Conservation (phyloP, 2,329 filamentous ascomycete genomes). For the Fusarium continuum region DNA sequence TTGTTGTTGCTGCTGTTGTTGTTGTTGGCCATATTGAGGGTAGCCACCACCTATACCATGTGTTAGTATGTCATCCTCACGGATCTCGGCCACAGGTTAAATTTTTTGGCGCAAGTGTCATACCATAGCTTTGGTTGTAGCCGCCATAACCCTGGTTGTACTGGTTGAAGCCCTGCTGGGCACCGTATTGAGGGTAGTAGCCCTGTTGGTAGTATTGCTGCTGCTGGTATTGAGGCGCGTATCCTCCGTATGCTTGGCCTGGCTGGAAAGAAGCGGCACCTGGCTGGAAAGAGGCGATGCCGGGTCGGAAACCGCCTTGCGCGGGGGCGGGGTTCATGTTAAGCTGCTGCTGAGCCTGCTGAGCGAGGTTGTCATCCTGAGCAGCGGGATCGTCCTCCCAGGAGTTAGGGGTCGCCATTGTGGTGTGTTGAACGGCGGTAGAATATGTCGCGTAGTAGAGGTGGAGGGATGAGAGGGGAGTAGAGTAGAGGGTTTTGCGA, state of each 20-base stretch:
- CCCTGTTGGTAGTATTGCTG: constrained; percentile 61
- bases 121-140: constrained; percentile 58
- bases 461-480: constrained; percentile 1
- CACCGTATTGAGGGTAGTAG: constrained; percentile 68
- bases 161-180: constrained; percentile 58
- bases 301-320: constrained; percentile 59
- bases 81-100: not conserved
- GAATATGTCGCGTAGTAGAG: constrained; percentile 16
- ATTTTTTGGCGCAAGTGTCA: constrained; percentile 27
- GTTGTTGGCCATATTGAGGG: constrained; percentile 60
- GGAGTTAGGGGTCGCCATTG: constrained; percentile 90
- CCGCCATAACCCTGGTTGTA: constrained; percentile 64
- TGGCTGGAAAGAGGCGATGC: constrained; percentile 75
- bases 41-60: constrained; percentile 59
- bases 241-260: constrained; percentile 73
- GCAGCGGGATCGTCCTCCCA: constrained; percentile 90
- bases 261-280: constrained; percentile 76
- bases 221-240: constrained; percentile 62
- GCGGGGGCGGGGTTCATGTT: constrained; percentile 69
- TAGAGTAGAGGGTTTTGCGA: constrained; percentile 29
- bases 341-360: constrained; percentile 78
- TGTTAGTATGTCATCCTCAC: constrained; percentile 24
- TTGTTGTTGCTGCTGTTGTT: constrained; percentile 48
- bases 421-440: constrained; percentile 40
- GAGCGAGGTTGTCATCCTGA: constrained; percentile 80